Evolutionary conservation across 2,329 filamentous ascomycete genomes (phyloP), one percentile per base, ranked within the genome.

Genomic region (Mariannaea sp.): DNA sequence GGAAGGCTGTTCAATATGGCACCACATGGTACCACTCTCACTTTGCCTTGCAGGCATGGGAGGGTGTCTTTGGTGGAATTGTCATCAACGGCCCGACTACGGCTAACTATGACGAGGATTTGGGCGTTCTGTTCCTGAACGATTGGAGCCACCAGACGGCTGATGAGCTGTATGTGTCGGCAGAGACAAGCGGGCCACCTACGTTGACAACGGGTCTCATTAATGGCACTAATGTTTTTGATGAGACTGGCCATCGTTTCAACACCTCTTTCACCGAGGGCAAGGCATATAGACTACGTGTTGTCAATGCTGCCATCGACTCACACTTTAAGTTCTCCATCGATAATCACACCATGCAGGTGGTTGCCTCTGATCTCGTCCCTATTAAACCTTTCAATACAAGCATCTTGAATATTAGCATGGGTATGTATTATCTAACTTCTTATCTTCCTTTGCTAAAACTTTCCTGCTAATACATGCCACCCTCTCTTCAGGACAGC

Each of bases 1-100:
- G 80, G 70, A 73, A 73, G 29, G 80, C 78, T 3, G 80, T 76
- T 1, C 73, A 79, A 59, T 79, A 82, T 66, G 80, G 83, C 17
- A 71, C 77, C 1, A 73, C 73, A 3, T 84, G 80, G 80, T 86
- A 85, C 54, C 84, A 87, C 65, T 81, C 78, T 3, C 83, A 86
- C 65, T 81, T 81, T 58, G 72, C 73, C 3, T 60, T 74, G 1
- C 73, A 76, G 58, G 66, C 70, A 1, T 76, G 71, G 68, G 75
- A 85, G 50, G 85, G 85, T 2, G 69, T 86, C 1, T 73, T 80
- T 26, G 85, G 85, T 2, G 77, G 76, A 2, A 80, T 88, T 35
- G 69, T 86, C 27, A 82, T 87, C 61, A 75, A 85, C 49, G 84
- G 83, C 0, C 84, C 83, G 1, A 74, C 77, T 0, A 78, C 78